A percentile compares a stretch with the other conserved stretches of the same genome.
Evolutionary conservation across 495 filamentous ascomycete genomes (phyloP).

Genomic region (Talaromyces liani): DNA sequence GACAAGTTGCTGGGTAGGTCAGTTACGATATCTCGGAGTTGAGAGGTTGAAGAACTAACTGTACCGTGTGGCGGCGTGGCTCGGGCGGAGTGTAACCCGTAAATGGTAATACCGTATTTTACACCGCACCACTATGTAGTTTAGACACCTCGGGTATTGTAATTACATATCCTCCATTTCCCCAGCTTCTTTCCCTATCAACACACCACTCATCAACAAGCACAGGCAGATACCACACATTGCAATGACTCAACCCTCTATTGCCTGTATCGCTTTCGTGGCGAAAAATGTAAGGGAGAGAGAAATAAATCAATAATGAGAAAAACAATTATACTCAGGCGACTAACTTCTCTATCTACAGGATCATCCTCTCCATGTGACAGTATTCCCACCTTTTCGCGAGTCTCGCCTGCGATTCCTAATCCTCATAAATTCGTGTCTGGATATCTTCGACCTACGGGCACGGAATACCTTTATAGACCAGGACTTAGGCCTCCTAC

Average conservation of each 20-base stretch:
- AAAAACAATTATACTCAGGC: neutral
- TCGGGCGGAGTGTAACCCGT: neutral
- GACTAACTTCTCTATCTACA: constrained; percentile 24
- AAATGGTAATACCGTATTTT: neutral
- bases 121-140: neutral
- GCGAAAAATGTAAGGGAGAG: constrained; percentile 66
- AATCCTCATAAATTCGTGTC: constrained; percentile 79
- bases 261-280: constrained; percentile 89
- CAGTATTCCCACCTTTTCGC: constrained; percentile 71
- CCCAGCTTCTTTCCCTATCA: neutral
- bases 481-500: constrained; percentile 83
- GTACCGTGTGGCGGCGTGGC: neutral
- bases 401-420: constrained; percentile 72
- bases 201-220: neutral
- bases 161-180: constrained; percentile 8
- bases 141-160: neutral
- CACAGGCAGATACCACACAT: neutral
- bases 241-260: constrained; percentile 50
- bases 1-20: neutral
- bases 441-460: constrained; percentile 87
- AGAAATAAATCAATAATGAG: neutral
- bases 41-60: neutral
- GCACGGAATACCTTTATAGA: constrained; percentile 58
- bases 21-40: neutral
- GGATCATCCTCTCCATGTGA: constrained; percentile 95